Evolutionary conservation across 139 green algal species (phyloP), one percentile per base, ranked within the genome.

Genomic region (Astrephomene gubernaculifera): DNA sequence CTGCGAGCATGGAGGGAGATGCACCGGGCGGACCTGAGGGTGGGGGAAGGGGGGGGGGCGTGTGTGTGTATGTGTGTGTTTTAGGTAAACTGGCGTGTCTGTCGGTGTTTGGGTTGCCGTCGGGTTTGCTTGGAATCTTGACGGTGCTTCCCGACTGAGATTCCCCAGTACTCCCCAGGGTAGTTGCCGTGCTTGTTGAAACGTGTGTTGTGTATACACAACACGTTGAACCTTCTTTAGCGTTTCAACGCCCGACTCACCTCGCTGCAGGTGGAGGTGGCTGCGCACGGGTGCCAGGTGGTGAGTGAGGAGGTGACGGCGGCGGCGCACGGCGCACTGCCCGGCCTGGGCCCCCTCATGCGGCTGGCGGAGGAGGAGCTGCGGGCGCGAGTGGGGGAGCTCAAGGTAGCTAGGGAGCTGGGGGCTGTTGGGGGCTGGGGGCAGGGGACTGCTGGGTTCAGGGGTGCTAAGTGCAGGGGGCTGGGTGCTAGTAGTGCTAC

Each of bases 241-340:
- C 39, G 7, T 1, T 41, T 27, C 44, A 29, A n/a, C n/a, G n/a
- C n/a, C n/a, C n/a, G n/a, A n/a, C n/a, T n/a, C n/a, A n/a, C n/a
- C 12, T 31, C 35, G 4, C 2, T 9, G 4, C 43, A 84, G 78
- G 78, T 84, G n/a, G 78, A 84, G 61, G 21, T 84, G 31, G 78
- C 78, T 2, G 78, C 49, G n/a, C 41, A 84, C 63, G 7, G 53
- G 3, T 49, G 31, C 7, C 45, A 65, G 35, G 45, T 63, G 45
- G 65, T 86, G 45, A 78, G 65, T 12, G 64, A 52, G 64, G 79
- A 86, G 79, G 79, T 78, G 65, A 33, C 35, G 45, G 79, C 65
- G 25, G 79, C 79, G 2, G 45, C 79, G 1, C 33, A 24, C 1
- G 79, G 79, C 17, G 12, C 24, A 0, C 24, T 86, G 79, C 9